Percentiles rank a stretch among this genome's conserved stretches.
Conservation (phyloP, 2,329 filamentous ascomycete species). For the Botryotinia calthae region DNA sequence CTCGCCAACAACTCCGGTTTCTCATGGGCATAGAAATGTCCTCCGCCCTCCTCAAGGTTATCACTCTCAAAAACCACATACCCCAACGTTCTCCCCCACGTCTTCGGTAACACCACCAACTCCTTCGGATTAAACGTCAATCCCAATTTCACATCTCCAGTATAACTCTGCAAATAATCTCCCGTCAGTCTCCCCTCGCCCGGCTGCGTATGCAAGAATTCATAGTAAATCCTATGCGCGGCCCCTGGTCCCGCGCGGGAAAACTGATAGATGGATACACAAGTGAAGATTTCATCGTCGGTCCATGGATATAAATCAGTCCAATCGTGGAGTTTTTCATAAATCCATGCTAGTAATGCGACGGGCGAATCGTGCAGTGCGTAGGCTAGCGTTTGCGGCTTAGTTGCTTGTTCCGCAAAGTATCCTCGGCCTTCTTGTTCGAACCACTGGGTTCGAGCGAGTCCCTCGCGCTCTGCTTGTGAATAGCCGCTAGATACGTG, state of each 20-base stretch:
- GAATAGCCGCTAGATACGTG: conserved; percentile 17
- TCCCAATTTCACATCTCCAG: conserved; percentile 43
- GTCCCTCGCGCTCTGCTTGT: conserved; percentile 23
- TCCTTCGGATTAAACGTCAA: conserved; percentile 57
- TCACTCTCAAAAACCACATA: conserved; percentile 55
- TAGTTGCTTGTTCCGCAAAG: conserved; percentile 41
- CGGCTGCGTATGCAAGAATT: conserved; percentile 47
- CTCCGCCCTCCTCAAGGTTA: conserved; percentile 36
- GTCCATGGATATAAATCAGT: conserved; percentile 70
- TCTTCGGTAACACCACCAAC: conserved; percentile 50
- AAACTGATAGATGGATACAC: conserved; percentile 73
- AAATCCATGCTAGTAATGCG: conserved; percentile 72
- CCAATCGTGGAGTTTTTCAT: conserved; percentile 78
- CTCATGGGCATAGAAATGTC: conserved; percentile 63
- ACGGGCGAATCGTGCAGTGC: conserved; percentile 67
- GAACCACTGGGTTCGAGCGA: conserved; percentile 28
- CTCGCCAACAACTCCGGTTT: conserved; percentile 50
- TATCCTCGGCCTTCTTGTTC: conserved; percentile 27
- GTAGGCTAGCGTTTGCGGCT: conserved; percentile 69
- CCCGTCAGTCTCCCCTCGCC: conserved; percentile 29
- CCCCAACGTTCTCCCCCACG: conserved; percentile 59
- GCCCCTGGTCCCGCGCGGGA: conserved; percentile 67
- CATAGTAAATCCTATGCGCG: conserved; percentile 69
- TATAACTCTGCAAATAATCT: conserved; percentile 34
- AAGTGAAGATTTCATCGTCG: conserved; percentile 72